Evolutionary conservation across 2,329 filamentous ascomycete genomes (phyloP).

Genomic region (Aspergillus versicolor): DNA sequence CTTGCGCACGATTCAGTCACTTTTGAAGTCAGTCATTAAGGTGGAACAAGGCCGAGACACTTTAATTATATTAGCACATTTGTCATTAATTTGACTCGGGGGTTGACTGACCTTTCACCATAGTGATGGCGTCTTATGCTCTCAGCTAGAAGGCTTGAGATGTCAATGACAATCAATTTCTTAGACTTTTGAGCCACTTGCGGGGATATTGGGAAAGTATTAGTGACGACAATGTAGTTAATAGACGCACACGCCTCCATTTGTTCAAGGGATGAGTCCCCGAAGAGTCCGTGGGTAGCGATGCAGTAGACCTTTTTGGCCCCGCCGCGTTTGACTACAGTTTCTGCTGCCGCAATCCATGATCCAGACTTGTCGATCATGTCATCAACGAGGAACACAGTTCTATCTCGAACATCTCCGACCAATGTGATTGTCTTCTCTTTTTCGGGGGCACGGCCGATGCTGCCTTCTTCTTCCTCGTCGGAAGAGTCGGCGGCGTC

Average conservation of each 20-base stretch:
- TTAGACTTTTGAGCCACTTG: constrained; percentile 67
- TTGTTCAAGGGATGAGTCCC: constrained; percentile 82
- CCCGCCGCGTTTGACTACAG: constrained; percentile 85
- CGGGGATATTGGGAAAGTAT: constrained; percentile 88
- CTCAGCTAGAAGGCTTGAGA: constrained; percentile 84
- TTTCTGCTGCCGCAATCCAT: constrained; percentile 97
- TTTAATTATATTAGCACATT: constrained; percentile 27
- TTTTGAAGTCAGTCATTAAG: constrained; percentile 48
- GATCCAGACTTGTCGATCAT: constrained; percentile 98
- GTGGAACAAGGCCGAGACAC: constrained; percentile 62
- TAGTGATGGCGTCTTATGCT: constrained; percentile 96
- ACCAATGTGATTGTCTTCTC: constrained; percentile 98
- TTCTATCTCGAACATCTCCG: constrained; percentile 82
- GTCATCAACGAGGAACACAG: constrained; percentile 94
- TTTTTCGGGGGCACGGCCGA: constrained; percentile 64
- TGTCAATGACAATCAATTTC: constrained; percentile 86
- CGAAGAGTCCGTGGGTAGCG: constrained; percentile 93
- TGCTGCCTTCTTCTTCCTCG: constrained; percentile 74
- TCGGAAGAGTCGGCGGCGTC: constrained; percentile 89
- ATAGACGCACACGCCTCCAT: constrained; percentile 92
- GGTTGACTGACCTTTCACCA: constrained; percentile 74
- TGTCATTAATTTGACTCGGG: constrained; percentile 22
- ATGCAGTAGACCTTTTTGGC: constrained; percentile 97
- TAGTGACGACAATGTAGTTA: constrained; percentile 90
- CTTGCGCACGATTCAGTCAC: not conserved